These are phyloP conservation scores for Pholiota microspora DNA, from an alignment of 768 basidiomycete genomes.

Conservation along the genomic window DNA sequence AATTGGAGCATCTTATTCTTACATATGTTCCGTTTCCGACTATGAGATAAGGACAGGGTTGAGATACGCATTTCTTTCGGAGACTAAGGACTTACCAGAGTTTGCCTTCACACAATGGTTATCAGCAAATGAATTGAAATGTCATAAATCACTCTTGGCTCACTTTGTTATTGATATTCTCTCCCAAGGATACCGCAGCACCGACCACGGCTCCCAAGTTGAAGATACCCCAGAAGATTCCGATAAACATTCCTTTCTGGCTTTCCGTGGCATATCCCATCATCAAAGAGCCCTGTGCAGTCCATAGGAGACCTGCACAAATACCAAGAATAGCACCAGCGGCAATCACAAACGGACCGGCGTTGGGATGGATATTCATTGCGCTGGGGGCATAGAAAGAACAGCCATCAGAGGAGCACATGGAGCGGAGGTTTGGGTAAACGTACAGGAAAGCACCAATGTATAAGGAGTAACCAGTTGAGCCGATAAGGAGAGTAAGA, in stretches of 20 bases:
- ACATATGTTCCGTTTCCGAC: slow-evolving; percentile 79
- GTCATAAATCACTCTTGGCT: slow-evolving; percentile 16
- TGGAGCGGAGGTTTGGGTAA: not conserved
- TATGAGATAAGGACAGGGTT: slow-evolving; percentile 16
- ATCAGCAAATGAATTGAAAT: not conserved
- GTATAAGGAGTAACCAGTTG: slow-evolving; percentile 73
- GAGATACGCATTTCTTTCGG: not conserved
- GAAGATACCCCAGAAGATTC: slow-evolving; percentile 83
- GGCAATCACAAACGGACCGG: slow-evolving; percentile 65
- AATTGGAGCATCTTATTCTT: slow-evolving; percentile 22
- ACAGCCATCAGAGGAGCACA: not conserved
- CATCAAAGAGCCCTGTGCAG: slow-evolving; percentile 84
- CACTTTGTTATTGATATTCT: slow-evolving; percentile 65
- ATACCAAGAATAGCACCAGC: slow-evolving; percentile 76
- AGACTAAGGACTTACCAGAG: slow-evolving; percentile 29
- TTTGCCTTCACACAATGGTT: slow-evolving; percentile 30
- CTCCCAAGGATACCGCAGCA: slow-evolving; percentile 68
- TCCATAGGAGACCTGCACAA: slow-evolving; percentile 74
- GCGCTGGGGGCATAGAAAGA: slow-evolving; percentile 35
- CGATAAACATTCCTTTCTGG: slow-evolving; percentile 76
- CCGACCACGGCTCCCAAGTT: slow-evolving; percentile 82
- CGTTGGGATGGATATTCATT: slow-evolving; percentile 65
- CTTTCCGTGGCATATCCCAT: slow-evolving; percentile 78
- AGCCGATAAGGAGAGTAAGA: slow-evolving; percentile 71
- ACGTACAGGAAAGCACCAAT: slow-evolving; percentile 71